These are phyloP conservation scores for Trypanosoma brucei DNA, from an alignment of 208 protist genomes.

Conservation along the genomic window DNA sequence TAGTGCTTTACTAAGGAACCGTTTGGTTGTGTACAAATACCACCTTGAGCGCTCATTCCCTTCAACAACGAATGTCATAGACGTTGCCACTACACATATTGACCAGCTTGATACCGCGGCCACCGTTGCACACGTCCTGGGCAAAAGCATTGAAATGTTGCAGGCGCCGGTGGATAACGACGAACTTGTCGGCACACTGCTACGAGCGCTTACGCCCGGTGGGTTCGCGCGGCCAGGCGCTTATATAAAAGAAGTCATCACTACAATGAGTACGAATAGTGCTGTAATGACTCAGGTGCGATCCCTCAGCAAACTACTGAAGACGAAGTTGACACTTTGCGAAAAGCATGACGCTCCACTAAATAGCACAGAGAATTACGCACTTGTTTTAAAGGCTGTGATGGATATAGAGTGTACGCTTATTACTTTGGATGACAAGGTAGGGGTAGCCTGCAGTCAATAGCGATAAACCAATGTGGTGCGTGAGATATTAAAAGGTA, in stretches of 20 bases:
- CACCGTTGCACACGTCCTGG: constrained; percentile 64
- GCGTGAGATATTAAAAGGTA: no score
- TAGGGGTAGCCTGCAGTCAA: background rate
- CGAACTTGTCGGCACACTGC: constrained; percentile 46
- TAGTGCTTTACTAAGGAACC: constrained; percentile 62
- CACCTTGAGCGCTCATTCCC: constrained; percentile 77
- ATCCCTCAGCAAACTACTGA: constrained; percentile 30
- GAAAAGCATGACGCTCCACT: constrained; percentile 43
- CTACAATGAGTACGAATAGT: constrained; percentile 43
- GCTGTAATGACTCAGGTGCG: constrained; percentile 55
- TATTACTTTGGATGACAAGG: constrained; percentile 46
- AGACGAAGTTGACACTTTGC: constrained; percentile 53
- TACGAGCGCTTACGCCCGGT: constrained; percentile 55
- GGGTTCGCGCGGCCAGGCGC: constrained; percentile 54
- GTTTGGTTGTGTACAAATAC: constrained; percentile 69
- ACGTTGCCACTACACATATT: constrained; percentile 43
- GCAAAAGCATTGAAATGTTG: constrained; percentile 48
- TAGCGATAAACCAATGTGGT: no score
- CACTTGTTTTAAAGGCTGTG: constrained; percentile 80
- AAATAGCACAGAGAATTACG: constrained; percentile 76
- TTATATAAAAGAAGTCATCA: constrained; percentile 84
- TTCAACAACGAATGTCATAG: constrained; percentile 73
- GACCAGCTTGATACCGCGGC: constrained; percentile 64
- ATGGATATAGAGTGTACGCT: constrained; percentile 84
- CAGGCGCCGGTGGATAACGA: constrained; percentile 44